A percentile compares a stretch with the other conserved stretches of the same genome.
These are phyloP conservation scores for Auxenochlorella pyrenoidosa DNA, from an alignment of 139 green algal species.

Conservation along the genomic window DNA sequence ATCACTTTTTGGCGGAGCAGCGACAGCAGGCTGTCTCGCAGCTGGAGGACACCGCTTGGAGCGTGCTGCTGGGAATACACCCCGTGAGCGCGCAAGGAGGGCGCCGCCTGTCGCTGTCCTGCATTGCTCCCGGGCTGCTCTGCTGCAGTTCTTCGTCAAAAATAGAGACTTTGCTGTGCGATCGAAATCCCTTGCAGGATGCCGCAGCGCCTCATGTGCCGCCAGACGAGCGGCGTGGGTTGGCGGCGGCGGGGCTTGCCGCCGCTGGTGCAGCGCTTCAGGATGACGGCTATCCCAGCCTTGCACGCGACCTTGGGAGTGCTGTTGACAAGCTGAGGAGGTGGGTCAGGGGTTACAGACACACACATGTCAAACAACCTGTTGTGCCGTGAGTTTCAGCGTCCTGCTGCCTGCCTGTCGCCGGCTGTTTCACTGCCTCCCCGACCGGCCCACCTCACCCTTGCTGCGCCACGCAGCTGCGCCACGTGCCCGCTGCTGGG, in stretches of 20 bases:
- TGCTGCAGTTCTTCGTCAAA: too few relatives aligned
- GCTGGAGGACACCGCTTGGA: constrained; percentile 24
- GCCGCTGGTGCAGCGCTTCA: not conserved
- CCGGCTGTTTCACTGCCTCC: not conserved
- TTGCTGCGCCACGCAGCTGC: not conserved
- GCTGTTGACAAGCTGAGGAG: not conserved
- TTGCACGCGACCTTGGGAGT: not conserved
- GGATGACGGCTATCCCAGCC: not conserved
- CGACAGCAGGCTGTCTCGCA: not conserved
- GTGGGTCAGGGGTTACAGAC: not conserved
- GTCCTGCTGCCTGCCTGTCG: not conserved
- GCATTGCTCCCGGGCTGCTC: too few relatives aligned
- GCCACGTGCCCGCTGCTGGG: not conserved
- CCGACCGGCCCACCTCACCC: not conserved
- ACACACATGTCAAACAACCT: too few relatives aligned
- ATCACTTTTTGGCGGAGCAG: not conserved
- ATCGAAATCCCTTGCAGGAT: not conserved
- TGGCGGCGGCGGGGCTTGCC: not conserved
- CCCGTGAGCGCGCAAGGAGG: not conserved
- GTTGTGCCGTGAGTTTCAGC: too few relatives aligned
- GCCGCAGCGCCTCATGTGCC: not conserved
- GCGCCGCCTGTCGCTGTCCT: not conserved
- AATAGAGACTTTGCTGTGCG: not conserved
- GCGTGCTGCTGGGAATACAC: constrained; percentile 14
- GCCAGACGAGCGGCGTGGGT: not conserved